Percentiles rank a stretch among this genome's conserved stretches.
Conservation (phyloP, 768 basidiomycete species). For the Termitomyces titanicus region DNA sequence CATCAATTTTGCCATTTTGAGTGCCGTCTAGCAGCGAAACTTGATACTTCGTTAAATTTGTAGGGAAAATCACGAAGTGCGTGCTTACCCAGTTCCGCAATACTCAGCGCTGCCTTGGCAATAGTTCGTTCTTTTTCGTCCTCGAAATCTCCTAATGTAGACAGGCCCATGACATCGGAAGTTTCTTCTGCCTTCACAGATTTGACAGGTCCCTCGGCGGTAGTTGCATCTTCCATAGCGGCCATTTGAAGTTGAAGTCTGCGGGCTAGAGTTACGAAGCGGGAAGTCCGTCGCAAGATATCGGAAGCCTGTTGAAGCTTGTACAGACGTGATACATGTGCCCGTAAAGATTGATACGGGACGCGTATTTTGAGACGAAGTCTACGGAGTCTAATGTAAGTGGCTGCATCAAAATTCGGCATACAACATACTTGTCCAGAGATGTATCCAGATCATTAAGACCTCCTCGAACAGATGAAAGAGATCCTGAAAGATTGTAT, state of each 20-base stretch:
- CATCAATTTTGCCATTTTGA: neutral
- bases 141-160: constrained; percentile 40
- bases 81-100: constrained; percentile 82
- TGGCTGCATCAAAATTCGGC: constrained; percentile 17
- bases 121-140: constrained; percentile 85
- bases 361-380: constrained; percentile 82
- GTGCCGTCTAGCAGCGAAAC: constrained; percentile 51
- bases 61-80: neutral
- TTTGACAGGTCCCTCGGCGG: constrained; percentile 11
- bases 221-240: constrained; percentile 46
- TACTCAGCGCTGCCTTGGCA: constrained; percentile 91
- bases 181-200: constrained; percentile 8
- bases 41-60: constrained; percentile 19
- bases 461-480: constrained; percentile 64
- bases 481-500: constrained; percentile 63
- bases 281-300: constrained; percentile 74
- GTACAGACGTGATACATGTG: constrained; percentile 68
- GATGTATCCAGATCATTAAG: constrained; percentile 72
- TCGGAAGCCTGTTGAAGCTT: constrained; percentile 83
- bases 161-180: constrained; percentile 8
- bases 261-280: constrained; percentile 81
- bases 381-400: constrained; percentile 33
- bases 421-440: constrained; percentile 62
- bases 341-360: constrained; percentile 74
- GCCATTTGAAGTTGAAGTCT: constrained; percentile 84